Evolutionary conservation across 2,329 filamentous ascomycete genomes (phyloP).

Genomic region (Pseudogymnoascus sp.): DNA sequence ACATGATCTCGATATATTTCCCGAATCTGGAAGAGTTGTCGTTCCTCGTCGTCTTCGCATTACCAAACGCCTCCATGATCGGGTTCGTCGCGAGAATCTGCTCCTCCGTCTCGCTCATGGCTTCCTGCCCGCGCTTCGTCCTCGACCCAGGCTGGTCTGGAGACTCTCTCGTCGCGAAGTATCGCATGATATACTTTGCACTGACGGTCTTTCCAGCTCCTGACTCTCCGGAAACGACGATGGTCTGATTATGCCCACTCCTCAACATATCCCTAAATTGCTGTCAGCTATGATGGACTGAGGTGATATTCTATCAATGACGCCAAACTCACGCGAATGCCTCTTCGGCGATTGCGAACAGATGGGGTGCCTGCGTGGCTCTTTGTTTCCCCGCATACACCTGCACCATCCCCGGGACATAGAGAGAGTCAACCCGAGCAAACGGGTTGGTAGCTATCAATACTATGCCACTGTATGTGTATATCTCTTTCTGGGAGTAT

Average conservation of each 20-base stretch:
- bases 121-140: slow-evolving; percentile 62
- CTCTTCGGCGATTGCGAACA: slow-evolving; percentile 98
- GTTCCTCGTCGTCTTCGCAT: slow-evolving; percentile 98
- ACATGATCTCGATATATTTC: slow-evolving; percentile 99
- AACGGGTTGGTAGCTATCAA: slow-evolving; percentile 98
- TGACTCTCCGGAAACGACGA: slow-evolving; percentile 98
- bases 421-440: slow-evolving; percentile 92
- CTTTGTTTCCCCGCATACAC: slow-evolving; percentile 96
- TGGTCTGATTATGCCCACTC: slow-evolving; percentile 91
- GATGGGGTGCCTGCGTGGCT: slow-evolving; percentile 91
- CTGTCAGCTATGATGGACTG: slow-evolving; percentile 30
- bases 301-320: background rate
- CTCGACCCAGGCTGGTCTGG: slow-evolving; percentile 77
- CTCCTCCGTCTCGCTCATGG: slow-evolving; percentile 97
- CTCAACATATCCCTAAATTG: slow-evolving; percentile 79
- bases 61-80: slow-evolving; percentile 99
- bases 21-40: slow-evolving; percentile 98
- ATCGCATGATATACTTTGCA: slow-evolving; percentile 99
- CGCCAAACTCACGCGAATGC: slow-evolving; percentile 71
- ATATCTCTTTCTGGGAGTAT: slow-evolving; percentile 98
- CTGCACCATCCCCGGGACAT: slow-evolving; percentile 99
- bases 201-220: slow-evolving; percentile 98
- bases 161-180: slow-evolving; percentile 94
- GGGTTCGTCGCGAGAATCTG: slow-evolving; percentile 97
- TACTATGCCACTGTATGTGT: slow-evolving; percentile 98